A percentile compares a stretch with the other conserved stretches of the same genome.
Evolutionary conservation across 1,139 yeast genomes (phyloP).

Genomic region (Hemisphaericaspora xylanilytica): DNA sequence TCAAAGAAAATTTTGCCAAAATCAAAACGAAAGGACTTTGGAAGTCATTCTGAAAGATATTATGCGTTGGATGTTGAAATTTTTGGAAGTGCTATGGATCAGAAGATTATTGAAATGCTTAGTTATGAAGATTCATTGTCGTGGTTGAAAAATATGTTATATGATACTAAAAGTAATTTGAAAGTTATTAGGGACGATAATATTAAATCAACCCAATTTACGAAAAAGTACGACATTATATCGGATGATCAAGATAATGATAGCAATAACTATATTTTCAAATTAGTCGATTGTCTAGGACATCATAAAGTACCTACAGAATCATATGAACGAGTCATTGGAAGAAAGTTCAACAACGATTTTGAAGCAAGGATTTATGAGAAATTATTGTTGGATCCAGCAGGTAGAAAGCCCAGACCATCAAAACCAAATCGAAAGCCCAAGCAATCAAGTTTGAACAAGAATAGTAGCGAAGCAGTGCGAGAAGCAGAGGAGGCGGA

Average conservation of each 20-base stretch:
- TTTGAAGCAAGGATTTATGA: constrained; percentile 22
- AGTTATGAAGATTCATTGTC: constrained; percentile 30
- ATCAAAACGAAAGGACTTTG: constrained; percentile 58
- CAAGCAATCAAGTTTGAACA: not conserved
- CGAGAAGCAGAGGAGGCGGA: not conserved
- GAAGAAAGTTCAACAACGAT: constrained; percentile 16
- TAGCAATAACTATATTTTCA: constrained; percentile 6
- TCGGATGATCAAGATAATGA: constrained; percentile 7
- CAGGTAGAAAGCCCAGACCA: not conserved
- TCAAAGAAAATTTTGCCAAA: constrained; percentile 27
- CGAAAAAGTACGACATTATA: constrained; percentile 12
- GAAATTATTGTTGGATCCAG: constrained; percentile 14
- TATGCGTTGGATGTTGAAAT: constrained; percentile 67
- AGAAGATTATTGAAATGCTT: constrained; percentile 45
- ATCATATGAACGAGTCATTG: constrained; percentile 5
- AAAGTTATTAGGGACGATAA: constrained; percentile 7
- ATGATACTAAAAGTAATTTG: constrained; percentile 5
- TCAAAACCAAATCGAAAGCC: not conserved
- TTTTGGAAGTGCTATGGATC: constrained; percentile 58
- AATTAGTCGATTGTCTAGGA: constrained; percentile 5
- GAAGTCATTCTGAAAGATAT: constrained; percentile 68
- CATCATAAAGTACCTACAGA: constrained; percentile 3
- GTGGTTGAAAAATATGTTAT: constrained; percentile 38
- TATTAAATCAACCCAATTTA: constrained; percentile 9
- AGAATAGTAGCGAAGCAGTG: no score